Evolutionary conservation across 495 filamentous ascomycete genomes (phyloP).

Genomic region (Niebla homalea): DNA sequence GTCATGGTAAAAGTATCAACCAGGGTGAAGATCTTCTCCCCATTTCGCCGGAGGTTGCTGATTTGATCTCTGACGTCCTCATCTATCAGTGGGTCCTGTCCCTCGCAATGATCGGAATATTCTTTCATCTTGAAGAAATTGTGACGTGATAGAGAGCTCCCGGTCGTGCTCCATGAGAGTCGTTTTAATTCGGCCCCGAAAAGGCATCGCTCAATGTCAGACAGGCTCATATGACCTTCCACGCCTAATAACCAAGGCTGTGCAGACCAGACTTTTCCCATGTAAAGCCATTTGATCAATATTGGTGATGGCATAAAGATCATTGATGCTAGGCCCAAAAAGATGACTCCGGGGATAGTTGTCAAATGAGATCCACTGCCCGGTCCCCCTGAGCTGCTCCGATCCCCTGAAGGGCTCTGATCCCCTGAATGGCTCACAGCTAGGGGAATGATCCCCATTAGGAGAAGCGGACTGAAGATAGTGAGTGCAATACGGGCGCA

Average conservation of each 20-base stretch:
- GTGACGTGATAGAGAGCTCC: slow-evolving; percentile 17
- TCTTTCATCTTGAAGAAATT: not conserved
- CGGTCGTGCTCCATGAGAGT: slow-evolving; percentile 17
- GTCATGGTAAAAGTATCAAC: slow-evolving; percentile 28
- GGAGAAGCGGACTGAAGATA: not conserved
- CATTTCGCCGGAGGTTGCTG: not conserved
- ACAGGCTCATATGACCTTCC: slow-evolving; percentile 22
- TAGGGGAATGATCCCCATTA: not conserved
- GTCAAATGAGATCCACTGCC: not conserved
- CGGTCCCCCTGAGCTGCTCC: not conserved
- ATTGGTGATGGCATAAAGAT: slow-evolving; percentile 7
- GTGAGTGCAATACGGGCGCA: slow-evolving; percentile 7
- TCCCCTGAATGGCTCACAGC: not conserved
- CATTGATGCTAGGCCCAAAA: slow-evolving; percentile 5
- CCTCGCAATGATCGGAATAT: slow-evolving; percentile 2
- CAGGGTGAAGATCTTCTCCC: slow-evolving; percentile 21
- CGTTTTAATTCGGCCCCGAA: slow-evolving; percentile 17
- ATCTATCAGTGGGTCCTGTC: slow-evolving; percentile 3
- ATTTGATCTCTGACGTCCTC: not conserved
- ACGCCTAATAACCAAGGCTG: slow-evolving; percentile 27
- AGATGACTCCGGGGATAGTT: not conserved
- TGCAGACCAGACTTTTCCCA: slow-evolving; percentile 14
- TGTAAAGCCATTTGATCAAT: slow-evolving; percentile 9
- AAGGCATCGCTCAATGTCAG: slow-evolving; percentile 19
- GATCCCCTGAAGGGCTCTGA: not conserved